A percentile compares a stretch with the other conserved stretches of the same genome.
Evolutionary conservation across 331 rosid species (phyloP).

Genomic region (Stylosanthes scabra): DNA sequence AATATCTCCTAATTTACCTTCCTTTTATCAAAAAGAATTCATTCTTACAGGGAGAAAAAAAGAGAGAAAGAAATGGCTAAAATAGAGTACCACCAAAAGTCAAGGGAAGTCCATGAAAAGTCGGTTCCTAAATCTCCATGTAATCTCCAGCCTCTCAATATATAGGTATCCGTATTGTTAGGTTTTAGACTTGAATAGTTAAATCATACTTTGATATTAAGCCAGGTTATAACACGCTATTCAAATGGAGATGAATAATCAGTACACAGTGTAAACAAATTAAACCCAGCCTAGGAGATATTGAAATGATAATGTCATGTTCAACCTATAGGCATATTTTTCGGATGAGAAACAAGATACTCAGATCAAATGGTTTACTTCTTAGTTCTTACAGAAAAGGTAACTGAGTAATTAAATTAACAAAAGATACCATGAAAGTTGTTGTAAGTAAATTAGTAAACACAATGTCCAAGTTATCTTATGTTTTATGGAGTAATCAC

Average conservation of each 20-base stretch:
- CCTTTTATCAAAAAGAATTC: conserved; percentile 21
- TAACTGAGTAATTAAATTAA: neutral
- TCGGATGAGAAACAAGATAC: conserved; percentile 3
- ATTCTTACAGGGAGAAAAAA: neutral
- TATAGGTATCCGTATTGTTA: conserved; percentile 23
- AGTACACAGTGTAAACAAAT: conserved; percentile 25
- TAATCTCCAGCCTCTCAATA: conserved; percentile 10
- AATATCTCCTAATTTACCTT: conserved; percentile 23
- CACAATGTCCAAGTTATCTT: neutral
- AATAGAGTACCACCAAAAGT: neutral
- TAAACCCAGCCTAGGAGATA: conserved; percentile 2
- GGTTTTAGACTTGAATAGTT: conserved; percentile 29
- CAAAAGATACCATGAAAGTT: neutral
- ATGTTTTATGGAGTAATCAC: conserved; percentile 40
- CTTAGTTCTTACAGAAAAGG: conserved; percentile 13
- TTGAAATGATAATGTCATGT: neutral
- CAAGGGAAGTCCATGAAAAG: conserved; percentile 15
- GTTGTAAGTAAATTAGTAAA: no score
- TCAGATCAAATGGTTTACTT: neutral
- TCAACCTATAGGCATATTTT: neutral
- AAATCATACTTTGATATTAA: conserved; percentile 23
- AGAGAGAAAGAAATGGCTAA: neutral
- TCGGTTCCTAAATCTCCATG: neutral
- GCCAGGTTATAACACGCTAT: conserved; percentile 7
- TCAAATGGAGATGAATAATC: conserved; percentile 29